These are phyloP conservation scores for Starmera quercuum DNA, from an alignment of 805 yeast genomes.

Conservation along the genomic window DNA sequence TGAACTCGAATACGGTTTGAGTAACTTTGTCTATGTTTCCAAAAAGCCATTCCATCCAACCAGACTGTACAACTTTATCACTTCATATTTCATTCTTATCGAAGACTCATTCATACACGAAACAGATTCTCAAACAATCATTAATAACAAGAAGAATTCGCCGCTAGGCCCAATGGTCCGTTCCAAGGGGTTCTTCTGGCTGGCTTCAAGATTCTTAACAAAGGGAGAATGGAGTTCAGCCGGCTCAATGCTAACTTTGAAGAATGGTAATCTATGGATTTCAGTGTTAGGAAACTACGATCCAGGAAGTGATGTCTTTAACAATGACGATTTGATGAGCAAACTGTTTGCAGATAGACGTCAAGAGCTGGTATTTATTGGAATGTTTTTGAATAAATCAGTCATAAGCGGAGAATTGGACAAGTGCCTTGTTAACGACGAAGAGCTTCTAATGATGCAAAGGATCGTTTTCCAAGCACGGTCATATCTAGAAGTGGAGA, in stretches of 20 bases:
- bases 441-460: not conserved
- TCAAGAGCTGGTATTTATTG: not conserved
- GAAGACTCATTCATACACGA: not conserved
- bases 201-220: not conserved
- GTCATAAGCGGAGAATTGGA: not conserved
- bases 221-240: not conserved
- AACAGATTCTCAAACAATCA: not conserved
- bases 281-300: not conserved
- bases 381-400: not conserved
- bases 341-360: not conserved
- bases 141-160: not conserved
- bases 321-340: not conserved
- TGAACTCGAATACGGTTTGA: no score
- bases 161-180: not conserved
- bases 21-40: no score
- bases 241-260: not conserved
- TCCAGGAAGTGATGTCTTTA: not conserved
- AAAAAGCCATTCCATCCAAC: no score
- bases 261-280: not conserved
- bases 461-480: conserved; percentile 4
- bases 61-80: not conserved
- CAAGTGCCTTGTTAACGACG: conserved; percentile 1
- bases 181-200: not conserved
- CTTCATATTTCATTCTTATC: not conserved
- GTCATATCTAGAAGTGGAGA: conserved; percentile 5